These are phyloP conservation scores for Ascochyta rabiei DNA, from an alignment of 2,329 filamentous ascomycete species.

Conservation along the genomic window DNA sequence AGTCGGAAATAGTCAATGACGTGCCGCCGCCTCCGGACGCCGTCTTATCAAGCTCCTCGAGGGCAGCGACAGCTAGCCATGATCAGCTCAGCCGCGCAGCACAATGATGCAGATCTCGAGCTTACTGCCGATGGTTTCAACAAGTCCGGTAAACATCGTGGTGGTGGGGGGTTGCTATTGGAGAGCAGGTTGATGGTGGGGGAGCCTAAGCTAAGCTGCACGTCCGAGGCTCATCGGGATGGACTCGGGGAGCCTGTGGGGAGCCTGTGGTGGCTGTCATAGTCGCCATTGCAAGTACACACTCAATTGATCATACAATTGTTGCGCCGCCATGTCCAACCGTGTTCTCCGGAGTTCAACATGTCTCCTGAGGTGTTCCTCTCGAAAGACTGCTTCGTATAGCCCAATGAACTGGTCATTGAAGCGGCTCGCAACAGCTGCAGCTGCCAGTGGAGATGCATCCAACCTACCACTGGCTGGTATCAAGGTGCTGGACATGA, in stretches of 20 bases:
- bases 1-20: conserved; percentile 81
- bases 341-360: conserved; percentile 24
- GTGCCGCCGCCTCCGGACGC: conserved; percentile 76
- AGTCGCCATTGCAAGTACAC: conserved; percentile 10
- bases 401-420: conserved; percentile 17
- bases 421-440: conserved; percentile 52
- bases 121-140: conserved; percentile 78
- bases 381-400: not conserved
- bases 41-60: conserved; percentile 80
- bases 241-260: conserved; percentile 20
- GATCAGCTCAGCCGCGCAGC: conserved; percentile 35
- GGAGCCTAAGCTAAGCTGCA: conserved; percentile 20
- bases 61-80: conserved; percentile 75
- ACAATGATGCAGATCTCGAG: conserved; percentile 1
- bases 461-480: conserved; percentile 76
- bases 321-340: conserved; percentile 20
- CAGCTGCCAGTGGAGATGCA: conserved; percentile 44
- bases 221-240: conserved; percentile 23
- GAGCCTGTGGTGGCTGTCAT: conserved; percentile 5
- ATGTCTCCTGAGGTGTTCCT: conserved; percentile 12
- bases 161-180: conserved; percentile 18
- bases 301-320: conserved; percentile 2
- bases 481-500: conserved; percentile 93
- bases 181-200: conserved; percentile 28
- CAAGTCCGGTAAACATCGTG: conserved; percentile 84